Base-by-base conservation (phyloP, 176 grass and related monocot genomes). In the Oryza officinalis region DNA sequence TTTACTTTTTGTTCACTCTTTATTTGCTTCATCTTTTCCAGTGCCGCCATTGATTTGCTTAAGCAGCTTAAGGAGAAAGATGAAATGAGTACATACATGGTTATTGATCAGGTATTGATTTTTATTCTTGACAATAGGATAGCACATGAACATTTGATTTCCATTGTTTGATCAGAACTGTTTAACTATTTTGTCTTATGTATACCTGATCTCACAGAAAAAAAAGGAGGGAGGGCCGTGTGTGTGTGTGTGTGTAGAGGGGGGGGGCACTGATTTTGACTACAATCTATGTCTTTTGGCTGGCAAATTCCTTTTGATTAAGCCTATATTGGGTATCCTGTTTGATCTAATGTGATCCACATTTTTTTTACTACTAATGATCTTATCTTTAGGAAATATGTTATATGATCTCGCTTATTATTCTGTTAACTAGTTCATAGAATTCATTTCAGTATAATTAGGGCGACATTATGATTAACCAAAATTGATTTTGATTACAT, bases 1-100 rank as follows among this genome's bases (percentile, higher is more conserved):
- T 74, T 74, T 77, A 68, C 35, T 76, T 86, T 64, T 20, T 6
- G 83, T 25, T 20, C 38, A 85, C 15, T 65, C 45, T 82, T 82
- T 81, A 63, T 59, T 79, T 92, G 12, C 31, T 81, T 76, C 63
- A 26, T 50, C 77, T 57, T 84, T 88, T 27, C 54, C 83, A 98
- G 96, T 78, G 65, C 71, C 25, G 93, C 91, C 52, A 76, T 98
- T 83, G 79, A 81, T 74, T 92, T 98, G 77, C 87, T 98, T 81
- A 92, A 85, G 77, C 71, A 92, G 76, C 83, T 98, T 20, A 90
- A 88, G 89, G 87, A 90, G 73, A 90, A 67, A 94, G 89, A 93
- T 73, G 76, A 87, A 83, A 69, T 67, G 41, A 87, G 91, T 90
- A 86, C 85, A 31, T 89, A 86, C 47, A 91, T 92, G 87, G 50